Conservation (phyloP, 768 basidiomycete species). For the Termitomyces sp. region DNA sequence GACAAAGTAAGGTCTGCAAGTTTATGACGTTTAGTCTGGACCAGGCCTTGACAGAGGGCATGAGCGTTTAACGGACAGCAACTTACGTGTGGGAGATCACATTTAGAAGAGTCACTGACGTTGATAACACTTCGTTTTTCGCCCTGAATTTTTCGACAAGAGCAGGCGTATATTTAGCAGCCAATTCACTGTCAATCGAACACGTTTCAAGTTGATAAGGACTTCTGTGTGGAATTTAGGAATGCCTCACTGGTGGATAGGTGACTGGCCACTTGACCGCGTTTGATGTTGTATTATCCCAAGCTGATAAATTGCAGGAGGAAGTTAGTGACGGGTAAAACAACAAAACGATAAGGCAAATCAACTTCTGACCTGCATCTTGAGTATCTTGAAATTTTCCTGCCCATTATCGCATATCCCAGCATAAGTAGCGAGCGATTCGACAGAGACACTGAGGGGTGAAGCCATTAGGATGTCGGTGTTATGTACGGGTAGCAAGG, state of each 20-base stretch:
- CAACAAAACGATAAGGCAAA: background rate
- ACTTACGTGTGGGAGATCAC: slow-evolving; percentile 29
- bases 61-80: background rate
- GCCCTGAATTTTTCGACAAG: slow-evolving; percentile 25
- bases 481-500: background rate
- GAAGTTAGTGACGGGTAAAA: background rate
- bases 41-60: background rate
- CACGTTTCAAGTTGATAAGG: background rate
- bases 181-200: slow-evolving; percentile 22
- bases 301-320: slow-evolving; percentile 16
- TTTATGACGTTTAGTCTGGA: background rate
- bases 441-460: slow-evolving; percentile 10
- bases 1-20: slow-evolving; percentile 33
- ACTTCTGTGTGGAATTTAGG: background rate
- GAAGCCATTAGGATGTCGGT: slow-evolving; percentile 5
- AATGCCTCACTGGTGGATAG: slow-evolving; percentile 16
- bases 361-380: too few relatives aligned
- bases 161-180: slow-evolving; percentile 32
- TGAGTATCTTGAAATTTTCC: slow-evolving; percentile 12
- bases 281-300: slow-evolving; percentile 22
- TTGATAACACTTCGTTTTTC: slow-evolving; percentile 17
- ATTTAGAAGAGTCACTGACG: slow-evolving; percentile 27
- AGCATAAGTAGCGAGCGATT: slow-evolving; percentile 14
- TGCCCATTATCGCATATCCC: slow-evolving; percentile 11
- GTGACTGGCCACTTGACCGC: slow-evolving; percentile 9